phyloP scores from a whole-genome alignment of 2,329 filamentous ascomycete genomes.

The Fusarium nelsonii region DNA sequence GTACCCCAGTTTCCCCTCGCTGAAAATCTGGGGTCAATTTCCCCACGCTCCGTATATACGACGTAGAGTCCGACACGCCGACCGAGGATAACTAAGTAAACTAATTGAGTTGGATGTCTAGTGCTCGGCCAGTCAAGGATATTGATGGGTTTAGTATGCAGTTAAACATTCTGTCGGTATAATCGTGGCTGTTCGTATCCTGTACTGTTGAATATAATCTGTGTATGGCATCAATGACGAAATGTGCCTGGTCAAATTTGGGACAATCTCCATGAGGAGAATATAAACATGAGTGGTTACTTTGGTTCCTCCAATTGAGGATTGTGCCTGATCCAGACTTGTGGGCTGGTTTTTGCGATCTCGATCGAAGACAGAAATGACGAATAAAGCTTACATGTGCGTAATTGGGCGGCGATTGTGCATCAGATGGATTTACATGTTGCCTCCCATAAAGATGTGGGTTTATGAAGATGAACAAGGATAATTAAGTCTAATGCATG shows the following conservation, averaged over 20 bases:
- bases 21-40: conserved; percentile 42
- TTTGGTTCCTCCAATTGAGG: conserved; percentile 4
- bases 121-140: conserved; percentile 23
- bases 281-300: neutral
- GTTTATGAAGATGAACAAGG: neutral
- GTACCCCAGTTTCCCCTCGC: conserved; percentile 46
- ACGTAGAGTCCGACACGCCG: conserved; percentile 32
- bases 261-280: neutral
- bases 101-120: neutral
- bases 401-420: neutral
- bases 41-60: conserved; percentile 41
- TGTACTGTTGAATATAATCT: neutral
- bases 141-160: neutral
- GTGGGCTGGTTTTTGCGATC: conserved; percentile 1
- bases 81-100: conserved; percentile 30
- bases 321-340: conserved; percentile 6
- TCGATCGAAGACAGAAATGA: conserved; percentile 20
- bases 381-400: conserved; percentile 7
- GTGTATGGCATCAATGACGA: conserved; percentile 31
- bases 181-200: neutral
- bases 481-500: too few relatives aligned
- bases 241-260: neutral
- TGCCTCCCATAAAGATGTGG: neutral
- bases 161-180: neutral
- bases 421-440: conserved; percentile 2